Evolutionary conservation across 352 stramenopile genomes (phyloP), one percentile per base, ranked within the genome.

Genomic region (Phytophthora ramorum): DNA sequence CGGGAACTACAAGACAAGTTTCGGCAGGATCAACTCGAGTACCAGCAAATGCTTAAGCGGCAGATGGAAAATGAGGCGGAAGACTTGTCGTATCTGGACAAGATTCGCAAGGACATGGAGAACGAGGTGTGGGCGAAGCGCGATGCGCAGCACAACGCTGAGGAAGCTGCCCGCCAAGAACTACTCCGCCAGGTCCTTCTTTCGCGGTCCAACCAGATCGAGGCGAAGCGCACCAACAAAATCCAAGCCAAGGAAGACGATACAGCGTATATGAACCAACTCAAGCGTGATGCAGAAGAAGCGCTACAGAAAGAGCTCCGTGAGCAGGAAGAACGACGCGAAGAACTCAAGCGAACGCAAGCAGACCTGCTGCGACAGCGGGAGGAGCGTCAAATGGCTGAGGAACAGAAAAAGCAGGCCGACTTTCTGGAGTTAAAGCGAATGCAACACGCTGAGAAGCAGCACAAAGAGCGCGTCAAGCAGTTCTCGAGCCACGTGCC

Each of bases 51-150:
- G 81, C 63, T 95, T 7, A 76, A 83, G 19, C 73, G 78, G 34
- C 86, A 95, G 72, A 92, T 93, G 81, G 83, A 87, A 37, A 77
- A 75, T 10, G 81, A 93, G 34, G 83, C 79, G 7, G 83, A 92
- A 58, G 84, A 95, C 41, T 63, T 79, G 35, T 87, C 83, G 24
- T 71, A 81, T 19, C 44, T 91, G 43, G 84, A 92, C 56, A 80
- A 83, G 20, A 85, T 95, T 48, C 85, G 87, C 16, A 83, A 89
- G 32, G 79, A 92, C n/a, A 92, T 93, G 85, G 87, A 95, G 52
- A 71, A 89, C 19, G 55, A 87, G 22, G 84, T 95, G 12, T 93
- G 86, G 86, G 76, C 77, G 7, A 92, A 92, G 60, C 83, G 75
- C 3, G 86, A 95, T 22, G 84, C 80, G 7, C 77, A 93, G 55